Percentiles rank a stretch among this genome's conserved stretches.
These are phyloP conservation scores for Petrea volubilis DNA, from an alignment of 257 asterid genomes.

Conservation along the genomic window DNA sequence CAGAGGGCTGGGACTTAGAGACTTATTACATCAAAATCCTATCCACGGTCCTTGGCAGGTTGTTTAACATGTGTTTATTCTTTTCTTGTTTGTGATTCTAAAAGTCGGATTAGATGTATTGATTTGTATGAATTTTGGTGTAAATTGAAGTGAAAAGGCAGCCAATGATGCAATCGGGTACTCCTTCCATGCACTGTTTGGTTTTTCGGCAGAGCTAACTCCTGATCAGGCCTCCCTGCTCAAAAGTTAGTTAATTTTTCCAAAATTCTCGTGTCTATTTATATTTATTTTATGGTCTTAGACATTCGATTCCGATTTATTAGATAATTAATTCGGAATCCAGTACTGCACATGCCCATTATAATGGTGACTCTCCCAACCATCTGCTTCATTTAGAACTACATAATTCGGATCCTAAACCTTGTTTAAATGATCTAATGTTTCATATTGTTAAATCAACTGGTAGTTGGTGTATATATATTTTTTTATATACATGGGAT, in stretches of 20 bases:
- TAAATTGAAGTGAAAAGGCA: constrained; percentile 43
- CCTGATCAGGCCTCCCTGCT: constrained; percentile 42
- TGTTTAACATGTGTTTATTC: background rate
- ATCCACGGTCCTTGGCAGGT: constrained; percentile 17
- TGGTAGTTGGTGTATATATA: too few species aligned
- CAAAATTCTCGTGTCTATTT: too few species aligned
- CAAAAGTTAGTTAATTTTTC: constrained; percentile 37
- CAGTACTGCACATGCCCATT: too few species aligned
- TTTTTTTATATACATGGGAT: background rate
- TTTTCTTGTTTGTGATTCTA: background rate
- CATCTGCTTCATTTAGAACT: too few species aligned
- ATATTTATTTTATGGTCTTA: too few species aligned
- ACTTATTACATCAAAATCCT: constrained; percentile 4
- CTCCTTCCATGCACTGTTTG: constrained; percentile 36
- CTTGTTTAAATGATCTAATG: too few species aligned
- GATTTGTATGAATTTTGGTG: background rate
- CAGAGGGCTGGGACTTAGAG: background rate
- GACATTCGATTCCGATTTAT: too few species aligned
- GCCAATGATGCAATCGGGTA: constrained; percentile 48
- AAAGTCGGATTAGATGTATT: too few species aligned
- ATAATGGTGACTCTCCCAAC: too few species aligned
- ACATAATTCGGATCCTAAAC: too few species aligned
- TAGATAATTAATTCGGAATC: too few species aligned
- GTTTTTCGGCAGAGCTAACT: constrained; percentile 54
- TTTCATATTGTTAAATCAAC: too few species aligned